Conservation (phyloP, 2,329 filamentous ascomycete species). For the Aspergillus viridinutans region DNA sequence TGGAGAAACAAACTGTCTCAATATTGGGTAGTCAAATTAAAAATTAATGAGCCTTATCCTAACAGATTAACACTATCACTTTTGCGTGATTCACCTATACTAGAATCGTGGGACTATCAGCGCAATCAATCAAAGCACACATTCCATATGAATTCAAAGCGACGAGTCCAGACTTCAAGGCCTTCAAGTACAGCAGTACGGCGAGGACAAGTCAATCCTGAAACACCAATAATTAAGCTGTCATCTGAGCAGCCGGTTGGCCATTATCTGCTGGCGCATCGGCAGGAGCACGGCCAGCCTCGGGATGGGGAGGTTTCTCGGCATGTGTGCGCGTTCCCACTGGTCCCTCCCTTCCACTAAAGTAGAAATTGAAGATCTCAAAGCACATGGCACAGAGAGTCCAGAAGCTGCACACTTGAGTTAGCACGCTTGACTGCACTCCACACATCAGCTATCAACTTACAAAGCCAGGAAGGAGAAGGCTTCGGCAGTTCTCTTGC, state of each 20-base stretch:
- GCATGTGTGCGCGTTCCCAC: background rate
- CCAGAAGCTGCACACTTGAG: slow-evolving; percentile 7
- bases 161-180: background rate
- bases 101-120: background rate
- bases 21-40: background rate
- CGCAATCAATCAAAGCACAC: background rate
- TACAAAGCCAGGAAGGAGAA: slow-evolving; percentile 4
- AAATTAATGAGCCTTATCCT: background rate
- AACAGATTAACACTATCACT: background rate
- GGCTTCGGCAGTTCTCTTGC: slow-evolving; percentile 2
- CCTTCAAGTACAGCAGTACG: background rate
- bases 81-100: too few species aligned
- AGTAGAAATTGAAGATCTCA: slow-evolving; percentile 12
- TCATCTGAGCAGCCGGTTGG: background rate
- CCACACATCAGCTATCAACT: background rate
- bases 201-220: too few species aligned
- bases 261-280: background rate
- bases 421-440: background rate
- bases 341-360: background rate
- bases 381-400: slow-evolving; percentile 11
- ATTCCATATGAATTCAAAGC: background rate
- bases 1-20: too few species aligned
- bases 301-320: background rate
- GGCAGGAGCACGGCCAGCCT: background rate
- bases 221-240: too few species aligned